Evolutionary conservation across 2,329 filamentous ascomycete species (phyloP), one percentile per base, ranked within the genome.

Genomic region (Phyllosticta citrichinensis): DNA sequence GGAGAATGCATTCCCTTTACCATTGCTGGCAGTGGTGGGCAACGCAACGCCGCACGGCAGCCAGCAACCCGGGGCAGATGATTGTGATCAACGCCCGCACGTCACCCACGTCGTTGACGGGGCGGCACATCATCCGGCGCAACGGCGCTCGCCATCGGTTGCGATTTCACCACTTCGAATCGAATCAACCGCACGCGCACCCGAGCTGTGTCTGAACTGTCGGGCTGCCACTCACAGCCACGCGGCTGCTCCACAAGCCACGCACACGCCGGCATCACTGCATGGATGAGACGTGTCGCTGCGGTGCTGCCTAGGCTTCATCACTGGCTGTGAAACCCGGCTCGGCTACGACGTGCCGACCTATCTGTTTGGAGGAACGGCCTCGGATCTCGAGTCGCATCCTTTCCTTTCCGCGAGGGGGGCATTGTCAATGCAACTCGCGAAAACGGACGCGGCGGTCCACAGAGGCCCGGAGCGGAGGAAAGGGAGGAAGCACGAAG

Each of bases 261-360:
- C 57, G 55, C 61, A 62, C 60, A 61, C 40, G 53, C 52, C 50
- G 27, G 25, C 63, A 62, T 61, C 64, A 65, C 64, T 47, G 59
- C 61, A 62, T 64, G 61, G 55, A 62, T 60, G 60, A 60, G 60
- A 22, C 52, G 53, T 47, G 40, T 52, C 53, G 47, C 30, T 58
- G 60, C 55, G 61, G 57, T 60, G 53, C 57, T 54, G 63, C 55
- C 54, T 60, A 35, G 62, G 63, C 58, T 55, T 64, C 61, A 55
- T 63, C 62, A 63, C 52, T 54, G 30, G 55, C 57, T n/a, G 14
- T n/a, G 40, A 47, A 47, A 11, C 56, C 40, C 6, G 40, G 40
- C 40, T 47, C 40, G 40, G 40, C 40, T 47, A 47, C 14, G 5
- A 17, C 33, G 10, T 40, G 17, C 40, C 40, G 40, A 40, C 6